Percentiles rank a stretch among this genome's conserved stretches.
Evolutionary conservation across 2,329 filamentous ascomycete species (phyloP).

Genomic region (Aspergillus sp.): DNA sequence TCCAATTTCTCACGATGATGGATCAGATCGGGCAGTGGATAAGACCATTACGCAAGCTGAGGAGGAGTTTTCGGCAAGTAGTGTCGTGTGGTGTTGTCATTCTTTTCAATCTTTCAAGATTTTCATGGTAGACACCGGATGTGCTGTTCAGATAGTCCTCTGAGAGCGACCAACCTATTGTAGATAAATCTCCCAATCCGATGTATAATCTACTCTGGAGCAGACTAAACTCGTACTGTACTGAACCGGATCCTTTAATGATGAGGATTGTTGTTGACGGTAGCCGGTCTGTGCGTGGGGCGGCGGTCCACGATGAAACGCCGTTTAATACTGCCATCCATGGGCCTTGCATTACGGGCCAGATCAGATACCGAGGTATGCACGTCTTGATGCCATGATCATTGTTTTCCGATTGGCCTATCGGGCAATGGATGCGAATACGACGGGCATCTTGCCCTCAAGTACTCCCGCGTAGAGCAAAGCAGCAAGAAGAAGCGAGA

Average conservation of each 20-base stretch:
- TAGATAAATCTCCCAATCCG: too few species aligned
- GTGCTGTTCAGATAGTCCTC: too few species aligned
- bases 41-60: constrained; percentile 5
- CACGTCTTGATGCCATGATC: neutral
- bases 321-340: constrained; percentile 8
- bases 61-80: too few species aligned
- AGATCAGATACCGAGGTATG: neutral
- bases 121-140: too few species aligned
- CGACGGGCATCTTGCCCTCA: neutral
- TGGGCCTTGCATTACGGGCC: neutral
- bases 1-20: constrained; percentile 11
- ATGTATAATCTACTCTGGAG: too few species aligned
- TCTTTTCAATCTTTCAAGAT: too few species aligned
- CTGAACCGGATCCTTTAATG: too few species aligned
- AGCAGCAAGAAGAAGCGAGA: too few species aligned
- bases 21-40: neutral
- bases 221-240: too few species aligned
- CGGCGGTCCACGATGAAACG: constrained; percentile 14
- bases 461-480: neutral
- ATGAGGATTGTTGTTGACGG: neutral
- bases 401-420: neutral
- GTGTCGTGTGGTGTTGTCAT: too few species aligned
- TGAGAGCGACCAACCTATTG: too few species aligned
- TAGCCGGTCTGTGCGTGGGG: constrained; percentile 9
- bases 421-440: neutral